Conservation (phyloP, 208 protist genomes). For the Strigomonas culicis region DNA sequence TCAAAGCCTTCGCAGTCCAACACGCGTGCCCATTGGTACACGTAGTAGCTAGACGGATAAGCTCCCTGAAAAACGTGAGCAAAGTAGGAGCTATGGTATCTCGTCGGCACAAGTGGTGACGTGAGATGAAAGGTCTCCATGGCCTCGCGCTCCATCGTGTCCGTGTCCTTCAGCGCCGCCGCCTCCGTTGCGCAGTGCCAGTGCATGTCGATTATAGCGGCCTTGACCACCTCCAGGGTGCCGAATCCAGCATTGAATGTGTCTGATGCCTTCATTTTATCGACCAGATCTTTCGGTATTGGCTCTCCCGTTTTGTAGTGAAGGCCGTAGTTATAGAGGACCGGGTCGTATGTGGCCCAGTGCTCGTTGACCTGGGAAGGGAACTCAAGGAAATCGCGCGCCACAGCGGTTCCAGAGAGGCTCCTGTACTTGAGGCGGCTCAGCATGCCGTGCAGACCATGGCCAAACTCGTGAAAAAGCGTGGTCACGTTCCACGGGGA, state of each 20-base stretch:
- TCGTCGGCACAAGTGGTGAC: conserved; percentile 27
- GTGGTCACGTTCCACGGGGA: conserved; percentile 56
- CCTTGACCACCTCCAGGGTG: conserved; percentile 57
- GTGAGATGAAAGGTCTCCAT: conserved; percentile 20
- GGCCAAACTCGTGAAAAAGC: conserved; percentile 65
- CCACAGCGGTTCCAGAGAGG: conserved; percentile 55
- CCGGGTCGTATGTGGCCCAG: conserved; percentile 49
- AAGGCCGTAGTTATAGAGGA: conserved; percentile 48
- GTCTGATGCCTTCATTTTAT: conserved; percentile 38
- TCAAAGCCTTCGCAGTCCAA: conserved; percentile 60
- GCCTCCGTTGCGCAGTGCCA: conserved; percentile 47
- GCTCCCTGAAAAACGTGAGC: conserved; percentile 74
- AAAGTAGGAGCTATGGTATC: conserved; percentile 53
- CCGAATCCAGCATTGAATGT: conserved; percentile 35
- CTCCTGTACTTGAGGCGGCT: conserved; percentile 28
- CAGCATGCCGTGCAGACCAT: conserved; percentile 76
- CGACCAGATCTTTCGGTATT: conserved; percentile 39
- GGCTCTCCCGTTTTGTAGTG: conserved; percentile 60
- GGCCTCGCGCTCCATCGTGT: conserved; percentile 31
- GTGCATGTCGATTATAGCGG: conserved; percentile 46
- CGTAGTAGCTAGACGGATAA: conserved; percentile 75
- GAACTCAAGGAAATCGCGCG: conserved; percentile 79
- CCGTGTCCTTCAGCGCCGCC: conserved; percentile 20
- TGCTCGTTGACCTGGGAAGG: conserved; percentile 85
- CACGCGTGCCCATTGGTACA: conserved; percentile 73